Conservation (phyloP, 106 monocot genomes). For the Dendrobium chrysotoxum region DNA sequence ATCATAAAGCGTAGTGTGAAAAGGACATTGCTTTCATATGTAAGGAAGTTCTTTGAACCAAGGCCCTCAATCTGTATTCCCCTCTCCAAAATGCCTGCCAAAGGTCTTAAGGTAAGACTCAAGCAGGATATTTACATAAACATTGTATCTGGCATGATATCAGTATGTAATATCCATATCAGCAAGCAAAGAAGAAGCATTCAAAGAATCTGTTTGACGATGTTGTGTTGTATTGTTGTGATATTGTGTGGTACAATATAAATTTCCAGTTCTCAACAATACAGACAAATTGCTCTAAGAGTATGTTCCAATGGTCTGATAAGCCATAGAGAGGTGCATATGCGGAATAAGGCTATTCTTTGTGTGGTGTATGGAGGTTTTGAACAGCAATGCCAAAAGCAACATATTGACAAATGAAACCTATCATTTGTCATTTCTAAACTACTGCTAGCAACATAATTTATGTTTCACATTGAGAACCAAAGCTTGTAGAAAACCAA, state of each 20-base stretch:
- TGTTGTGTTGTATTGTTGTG: neutral
- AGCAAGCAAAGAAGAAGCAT: neutral
- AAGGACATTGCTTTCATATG: constrained; percentile 99
- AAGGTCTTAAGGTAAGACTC: neutral
- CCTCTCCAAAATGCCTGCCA: constrained; percentile 86
- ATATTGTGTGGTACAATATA: neutral
- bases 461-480: no score
- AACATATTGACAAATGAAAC: neutral
- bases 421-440: no score
- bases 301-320: neutral
- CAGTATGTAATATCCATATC: neutral
- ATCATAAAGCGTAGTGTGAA: constrained; percentile 99
- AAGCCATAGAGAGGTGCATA: neutral
- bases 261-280: neutral
- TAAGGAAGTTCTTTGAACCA: constrained; percentile 81
- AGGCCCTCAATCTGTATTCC: constrained; percentile 88
- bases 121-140: neutral
- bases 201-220: neutral
- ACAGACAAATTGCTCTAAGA: neutral
- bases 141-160: neutral
- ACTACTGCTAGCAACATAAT: no score
- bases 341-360: neutral
- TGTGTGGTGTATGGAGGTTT: neutral
- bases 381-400: neutral
- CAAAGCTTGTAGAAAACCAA: no score